Evolutionary conservation across 495 filamentous ascomycete genomes (phyloP).

Genomic region (Astrothelium subdiscretum): DNA sequence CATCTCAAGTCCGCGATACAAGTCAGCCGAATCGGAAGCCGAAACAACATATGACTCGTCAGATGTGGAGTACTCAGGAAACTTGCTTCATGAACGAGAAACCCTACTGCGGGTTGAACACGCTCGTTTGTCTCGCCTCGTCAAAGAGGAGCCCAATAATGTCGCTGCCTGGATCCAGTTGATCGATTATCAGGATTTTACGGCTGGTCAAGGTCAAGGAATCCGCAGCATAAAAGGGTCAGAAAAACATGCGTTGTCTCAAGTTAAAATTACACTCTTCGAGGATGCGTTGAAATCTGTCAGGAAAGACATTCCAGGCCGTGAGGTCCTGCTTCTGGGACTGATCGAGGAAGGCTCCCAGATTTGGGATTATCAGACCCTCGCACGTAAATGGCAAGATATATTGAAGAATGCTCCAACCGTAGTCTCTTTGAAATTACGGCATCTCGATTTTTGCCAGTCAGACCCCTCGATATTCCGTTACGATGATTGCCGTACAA

Average conservation of each 20-base stretch:
- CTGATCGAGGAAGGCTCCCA: constrained; percentile 59
- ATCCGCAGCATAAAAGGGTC: constrained; percentile 29
- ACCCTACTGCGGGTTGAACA: constrained; percentile 24
- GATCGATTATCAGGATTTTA: constrained; percentile 58
- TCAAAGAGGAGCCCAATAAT: constrained; percentile 54
- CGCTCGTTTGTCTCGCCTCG: constrained; percentile 44
- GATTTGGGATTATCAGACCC: constrained; percentile 56
- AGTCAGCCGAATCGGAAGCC: not conserved
- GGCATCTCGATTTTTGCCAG: constrained; percentile 66
- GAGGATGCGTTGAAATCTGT: constrained; percentile 59
- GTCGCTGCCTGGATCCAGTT: constrained; percentile 63
- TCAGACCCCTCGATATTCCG: constrained; percentile 54
- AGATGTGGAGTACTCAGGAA: not conserved
- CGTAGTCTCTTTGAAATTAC: constrained; percentile 56
- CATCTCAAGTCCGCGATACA: not conserved
- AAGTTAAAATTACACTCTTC: constrained; percentile 71
- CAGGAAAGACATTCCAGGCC: constrained; percentile 23
- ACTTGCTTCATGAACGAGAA: not conserved
- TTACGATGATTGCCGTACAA: constrained; percentile 49
- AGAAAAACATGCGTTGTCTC: constrained; percentile 56
- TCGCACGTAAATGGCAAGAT: constrained; percentile 53
- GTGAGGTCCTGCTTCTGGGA: constrained; percentile 50
- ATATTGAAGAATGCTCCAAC: constrained; percentile 45
- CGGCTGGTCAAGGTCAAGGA: constrained; percentile 38
- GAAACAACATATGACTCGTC: not conserved